Conservation (phyloP, 352 stramenopile species). For the Phytophthora crassamura region DNA sequence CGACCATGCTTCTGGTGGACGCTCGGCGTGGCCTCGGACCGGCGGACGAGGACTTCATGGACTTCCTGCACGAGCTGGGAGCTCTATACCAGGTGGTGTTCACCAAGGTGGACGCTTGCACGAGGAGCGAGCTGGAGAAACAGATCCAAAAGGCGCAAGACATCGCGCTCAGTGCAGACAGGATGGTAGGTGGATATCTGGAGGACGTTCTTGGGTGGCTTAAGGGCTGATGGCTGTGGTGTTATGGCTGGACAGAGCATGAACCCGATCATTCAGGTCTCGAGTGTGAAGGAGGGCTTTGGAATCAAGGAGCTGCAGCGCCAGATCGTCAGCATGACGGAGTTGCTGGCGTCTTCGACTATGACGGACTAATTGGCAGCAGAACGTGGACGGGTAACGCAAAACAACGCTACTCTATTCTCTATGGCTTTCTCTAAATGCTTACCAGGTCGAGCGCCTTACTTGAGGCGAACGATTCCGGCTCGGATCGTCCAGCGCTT, state of each 20-base stretch:
- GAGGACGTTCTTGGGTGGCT: not conserved
- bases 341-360: slow-evolving; percentile 35
- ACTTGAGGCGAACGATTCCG: slow-evolving; percentile 41
- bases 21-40: slow-evolving; percentile 73
- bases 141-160: slow-evolving; percentile 60
- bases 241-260: slow-evolving; percentile 57
- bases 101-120: slow-evolving; percentile 88
- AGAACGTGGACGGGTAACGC: not conserved
- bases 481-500: slow-evolving; percentile 36
- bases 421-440: slow-evolving; percentile 6
- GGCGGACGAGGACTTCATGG: slow-evolving; percentile 90
- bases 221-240: not conserved
- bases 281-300: slow-evolving; percentile 80
- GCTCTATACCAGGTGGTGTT: slow-evolving; percentile 91
- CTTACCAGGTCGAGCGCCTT: slow-evolving; percentile 21
- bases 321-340: slow-evolving; percentile 73
- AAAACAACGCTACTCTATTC: slow-evolving; percentile 24
- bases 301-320: slow-evolving; percentile 80
- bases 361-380: not conserved
- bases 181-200: slow-evolving; percentile 48
- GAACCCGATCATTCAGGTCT: slow-evolving; percentile 84
- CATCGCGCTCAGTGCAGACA: slow-evolving; percentile 49
- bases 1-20: slow-evolving; percentile 82
- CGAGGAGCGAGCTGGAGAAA: slow-evolving; percentile 50
- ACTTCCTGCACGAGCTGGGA: slow-evolving; percentile 82